Evolutionary conservation across 2,329 filamentous ascomycete genomes (phyloP), one percentile per base, ranked within the genome.

Genomic region (Exophiala sp.): DNA sequence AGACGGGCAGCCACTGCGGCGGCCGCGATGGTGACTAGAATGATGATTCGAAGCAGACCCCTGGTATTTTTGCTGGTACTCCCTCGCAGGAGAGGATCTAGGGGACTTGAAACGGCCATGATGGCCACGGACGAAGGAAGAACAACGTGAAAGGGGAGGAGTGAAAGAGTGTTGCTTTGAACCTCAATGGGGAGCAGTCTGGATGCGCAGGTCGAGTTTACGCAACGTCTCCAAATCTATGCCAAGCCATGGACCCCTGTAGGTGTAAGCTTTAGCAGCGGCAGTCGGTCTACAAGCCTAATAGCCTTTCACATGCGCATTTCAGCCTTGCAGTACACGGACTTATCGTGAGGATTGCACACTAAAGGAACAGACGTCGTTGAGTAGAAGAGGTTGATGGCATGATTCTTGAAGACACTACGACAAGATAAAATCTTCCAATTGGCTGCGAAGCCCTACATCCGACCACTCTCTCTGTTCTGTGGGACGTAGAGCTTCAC

Each of bases 1-100:
- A 99, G 80, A 74, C 94, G 89, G 74, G 91, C 96, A 63, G 91
- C 84, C 69, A 97, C 83, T 63, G 92, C 91, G 59, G 94, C 91
- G 54, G 84, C 91, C 62, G 94, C 94, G 73, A 99, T 96, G 68
- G 92, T 84, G 68, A 80, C 81, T 65, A 99, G 84, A 75, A 99
- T 99, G 68, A 95, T 81, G 65, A 96, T 84, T 69, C 91, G 86
- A 62, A 99, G 79, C 67, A 97, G 75, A 62, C 89, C 87, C 72
- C 91, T 85, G 60, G 89, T 89, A 72, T 85, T 96, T 73, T 86
- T 82, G 67, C 85, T 86, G 65, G 86, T 88, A 70, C 84, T 86
- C 71, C 89, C 88, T 77, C 89, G 85, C 69, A 90, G 81, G 70
- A 94, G 79, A 66, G 78, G 72, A 63, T 78, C 77, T 68, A 82